phyloP scores from a whole-genome alignment of 1,284 basidiomycete species.

The Erythrobasidium hasegawianum region DNA sequence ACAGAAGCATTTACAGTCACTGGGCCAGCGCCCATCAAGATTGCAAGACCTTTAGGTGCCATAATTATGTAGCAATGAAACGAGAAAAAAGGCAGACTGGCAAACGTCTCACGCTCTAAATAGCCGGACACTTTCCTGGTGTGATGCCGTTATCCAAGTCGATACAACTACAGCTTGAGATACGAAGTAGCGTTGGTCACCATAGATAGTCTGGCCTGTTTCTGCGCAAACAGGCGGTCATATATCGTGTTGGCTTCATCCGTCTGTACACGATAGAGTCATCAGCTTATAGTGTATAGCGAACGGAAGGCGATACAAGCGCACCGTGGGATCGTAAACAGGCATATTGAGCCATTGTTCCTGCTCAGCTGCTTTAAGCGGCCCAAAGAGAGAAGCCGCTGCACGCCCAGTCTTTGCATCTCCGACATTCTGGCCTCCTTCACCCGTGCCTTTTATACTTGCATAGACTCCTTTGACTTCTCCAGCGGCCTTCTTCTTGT shows the following conservation, averaged over 20 bases:
- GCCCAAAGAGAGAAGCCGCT: slow-evolving; percentile 45
- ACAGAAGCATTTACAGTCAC: background rate
- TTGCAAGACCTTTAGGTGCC: slow-evolving; percentile 1
- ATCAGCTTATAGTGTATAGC: too few relatives aligned
- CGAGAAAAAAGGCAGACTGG: background rate
- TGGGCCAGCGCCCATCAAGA: background rate
- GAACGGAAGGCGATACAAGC: too few relatives aligned
- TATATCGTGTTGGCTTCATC: slow-evolving; percentile 21
- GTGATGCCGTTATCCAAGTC: background rate
- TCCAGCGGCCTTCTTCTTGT: slow-evolving; percentile 43
- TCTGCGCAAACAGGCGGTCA: slow-evolving; percentile 25
- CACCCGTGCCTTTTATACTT: slow-evolving; percentile 37
- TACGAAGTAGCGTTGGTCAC: slow-evolving; percentile 27
- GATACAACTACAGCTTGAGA: background rate
- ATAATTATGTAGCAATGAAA: background rate
- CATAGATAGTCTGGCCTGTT: slow-evolving; percentile 25
- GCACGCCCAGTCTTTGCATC: slow-evolving; percentile 41
- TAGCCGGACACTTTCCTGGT: background rate
- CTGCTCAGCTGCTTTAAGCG: slow-evolving; percentile 43
- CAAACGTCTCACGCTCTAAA: too few relatives aligned
- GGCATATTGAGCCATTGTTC: slow-evolving; percentile 43
- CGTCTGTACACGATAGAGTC: too few relatives aligned
- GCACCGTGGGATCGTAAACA: slow-evolving; percentile 43
- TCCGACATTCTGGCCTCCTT: slow-evolving; percentile 20
- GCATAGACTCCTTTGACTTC: slow-evolving; percentile 44